A percentile compares a stretch with the other conserved stretches of the same genome.
phyloP scores from a whole-genome alignment of 2,329 filamentous ascomycete genomes.

The Westerdykella aurantiaca region DNA sequence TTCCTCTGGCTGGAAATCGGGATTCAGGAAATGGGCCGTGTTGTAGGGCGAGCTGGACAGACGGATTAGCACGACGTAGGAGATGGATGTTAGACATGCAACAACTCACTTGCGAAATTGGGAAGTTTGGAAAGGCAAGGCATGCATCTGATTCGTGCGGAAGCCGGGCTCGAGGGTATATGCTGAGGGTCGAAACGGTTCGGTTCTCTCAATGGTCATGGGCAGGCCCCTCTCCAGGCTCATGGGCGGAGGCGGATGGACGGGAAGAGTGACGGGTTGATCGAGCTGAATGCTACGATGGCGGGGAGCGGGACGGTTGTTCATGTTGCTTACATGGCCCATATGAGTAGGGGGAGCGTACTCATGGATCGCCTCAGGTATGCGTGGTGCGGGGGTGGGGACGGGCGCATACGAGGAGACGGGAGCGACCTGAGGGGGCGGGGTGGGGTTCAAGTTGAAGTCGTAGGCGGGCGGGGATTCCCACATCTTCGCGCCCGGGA shows the following conservation, averaged over 20 bases:
- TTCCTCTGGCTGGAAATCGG: conserved; percentile 49
- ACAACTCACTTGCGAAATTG: conserved; percentile 45
- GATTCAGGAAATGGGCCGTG: conserved; percentile 48
- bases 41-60: conserved; percentile 45
- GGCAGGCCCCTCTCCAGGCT: conserved; percentile 27
- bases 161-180: conserved; percentile 43
- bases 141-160: conserved; percentile 33
- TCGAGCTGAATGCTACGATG: conserved; percentile 32
- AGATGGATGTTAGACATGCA: not conserved
- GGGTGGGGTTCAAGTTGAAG: conserved; percentile 28
- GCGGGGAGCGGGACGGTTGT: conserved; percentile 9
- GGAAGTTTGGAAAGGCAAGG: conserved; percentile 42
- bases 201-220: conserved; percentile 28
- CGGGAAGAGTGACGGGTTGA: conserved; percentile 24
- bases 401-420: conserved; percentile 26
- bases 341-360: conserved; percentile 27
- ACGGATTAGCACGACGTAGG: conserved; percentile 9
- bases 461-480: conserved; percentile 15
- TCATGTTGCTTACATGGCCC: conserved; percentile 17
- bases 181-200: conserved; percentile 43
- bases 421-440: conserved; percentile 28
- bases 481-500: conserved; percentile 4
- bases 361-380: conserved; percentile 28
- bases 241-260: conserved; percentile 22
- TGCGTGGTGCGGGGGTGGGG: conserved; percentile 19